These are phyloP conservation scores for Protea cynaroides DNA, from an alignment of 164 flowering plant species.

Conservation along the genomic window DNA sequence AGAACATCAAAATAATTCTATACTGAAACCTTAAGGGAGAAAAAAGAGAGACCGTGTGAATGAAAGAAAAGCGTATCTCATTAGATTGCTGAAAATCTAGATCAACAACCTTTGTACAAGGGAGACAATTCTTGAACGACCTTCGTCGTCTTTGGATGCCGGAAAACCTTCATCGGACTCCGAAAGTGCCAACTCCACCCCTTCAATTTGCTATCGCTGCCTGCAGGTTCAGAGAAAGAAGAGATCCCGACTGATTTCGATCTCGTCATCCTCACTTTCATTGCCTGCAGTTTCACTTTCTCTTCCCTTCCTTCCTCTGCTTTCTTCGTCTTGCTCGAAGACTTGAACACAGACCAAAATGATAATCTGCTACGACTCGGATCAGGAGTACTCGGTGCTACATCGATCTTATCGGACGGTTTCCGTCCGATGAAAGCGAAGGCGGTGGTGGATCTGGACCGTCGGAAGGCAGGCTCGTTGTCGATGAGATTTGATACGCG, in stretches of 20 bases:
- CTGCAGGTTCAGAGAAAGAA: slow-evolving; percentile 13
- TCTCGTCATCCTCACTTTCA: slow-evolving; percentile 32
- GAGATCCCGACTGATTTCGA: slow-evolving; percentile 58
- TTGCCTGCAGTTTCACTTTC: slow-evolving; percentile 12
- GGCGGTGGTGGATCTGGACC: slow-evolving; percentile 34
- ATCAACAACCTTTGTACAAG: slow-evolving; percentile 52
- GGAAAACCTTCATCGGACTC: slow-evolving; percentile 77
- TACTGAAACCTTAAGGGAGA: no score
- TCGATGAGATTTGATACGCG: slow-evolving; percentile 27
- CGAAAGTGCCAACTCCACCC: slow-evolving; percentile 63
- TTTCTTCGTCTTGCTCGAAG: slow-evolving; percentile 24
- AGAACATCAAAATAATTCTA: no score
- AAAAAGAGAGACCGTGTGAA: no score
- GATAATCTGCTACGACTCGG: slow-evolving; percentile 13
- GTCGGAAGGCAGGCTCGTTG: slow-evolving; percentile 20
- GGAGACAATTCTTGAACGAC: slow-evolving; percentile 48
- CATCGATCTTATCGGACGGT: background rate
- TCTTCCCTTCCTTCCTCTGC: slow-evolving; percentile 5
- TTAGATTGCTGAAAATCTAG: no score
- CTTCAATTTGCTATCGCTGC: slow-evolving; percentile 16
- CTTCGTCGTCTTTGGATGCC: slow-evolving; percentile 46
- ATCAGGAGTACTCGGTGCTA: slow-evolving; percentile 1
- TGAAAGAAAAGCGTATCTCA: no score
- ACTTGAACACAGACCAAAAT: slow-evolving; percentile 43
- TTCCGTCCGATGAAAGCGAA: slow-evolving; percentile 40